Conservation (phyloP, 1,139 yeast genomes). For the Debaryomyces nepalensis region DNA sequence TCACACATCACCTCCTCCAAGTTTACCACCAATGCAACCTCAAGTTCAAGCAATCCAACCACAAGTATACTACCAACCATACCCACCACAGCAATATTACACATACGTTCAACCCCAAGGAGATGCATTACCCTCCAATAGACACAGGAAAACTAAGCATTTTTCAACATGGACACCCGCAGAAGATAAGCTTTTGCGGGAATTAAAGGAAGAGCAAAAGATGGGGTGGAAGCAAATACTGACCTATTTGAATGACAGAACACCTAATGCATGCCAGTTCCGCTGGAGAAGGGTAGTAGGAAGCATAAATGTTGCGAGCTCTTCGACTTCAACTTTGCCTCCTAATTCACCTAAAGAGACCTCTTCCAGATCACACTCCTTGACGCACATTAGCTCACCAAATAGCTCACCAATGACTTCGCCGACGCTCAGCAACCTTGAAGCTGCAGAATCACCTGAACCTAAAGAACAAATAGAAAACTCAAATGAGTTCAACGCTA, state of each 20-base stretch:
- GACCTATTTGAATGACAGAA: slow-evolving; percentile 46
- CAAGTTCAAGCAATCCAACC: slow-evolving; percentile 6
- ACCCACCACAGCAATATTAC: slow-evolving; percentile 11
- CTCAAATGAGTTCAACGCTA: background rate
- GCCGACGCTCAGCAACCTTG: background rate
- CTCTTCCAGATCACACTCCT: slow-evolving; percentile 2
- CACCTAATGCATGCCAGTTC: slow-evolving; percentile 54
- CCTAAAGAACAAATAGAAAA: background rate
- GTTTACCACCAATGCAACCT: slow-evolving; percentile 9
- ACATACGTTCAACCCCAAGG: slow-evolving; percentile 9
- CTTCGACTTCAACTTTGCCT: slow-evolving; percentile 14
- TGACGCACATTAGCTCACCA: background rate
- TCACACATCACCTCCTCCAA: slow-evolving; percentile 11
- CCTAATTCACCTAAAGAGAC: slow-evolving; percentile 3
- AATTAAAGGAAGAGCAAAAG: slow-evolving; percentile 45
- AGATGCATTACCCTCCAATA: background rate
- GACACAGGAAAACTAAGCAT: slow-evolving; percentile 27
- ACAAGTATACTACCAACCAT: slow-evolving; percentile 8
- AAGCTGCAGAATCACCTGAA: background rate
- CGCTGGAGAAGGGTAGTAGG: slow-evolving; percentile 51
- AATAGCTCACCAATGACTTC: slow-evolving; percentile 5
- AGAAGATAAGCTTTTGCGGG: slow-evolving; percentile 43
- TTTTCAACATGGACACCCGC: slow-evolving; percentile 40
- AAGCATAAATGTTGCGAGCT: slow-evolving; percentile 21
- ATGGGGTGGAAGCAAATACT: slow-evolving; percentile 53